Evolutionary conservation across 75 land plant species (phyloP).

Genomic region (Pinus tabuliformis): DNA sequence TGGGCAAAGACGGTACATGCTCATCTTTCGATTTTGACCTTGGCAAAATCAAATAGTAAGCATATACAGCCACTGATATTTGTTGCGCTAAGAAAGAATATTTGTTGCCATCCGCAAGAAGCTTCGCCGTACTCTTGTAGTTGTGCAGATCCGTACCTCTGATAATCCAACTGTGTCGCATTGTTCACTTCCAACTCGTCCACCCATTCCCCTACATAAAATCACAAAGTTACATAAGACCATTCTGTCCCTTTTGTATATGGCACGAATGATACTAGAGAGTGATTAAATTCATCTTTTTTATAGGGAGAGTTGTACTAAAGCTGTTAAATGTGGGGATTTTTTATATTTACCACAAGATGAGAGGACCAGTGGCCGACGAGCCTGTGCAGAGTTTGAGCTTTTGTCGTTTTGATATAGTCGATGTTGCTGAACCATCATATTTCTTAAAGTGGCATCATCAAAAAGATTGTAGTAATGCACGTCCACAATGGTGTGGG

Average conservation of each 20-base stretch:
- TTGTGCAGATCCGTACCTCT: constrained; percentile 56
- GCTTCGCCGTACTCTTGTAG: constrained; percentile 58
- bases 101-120: no score
- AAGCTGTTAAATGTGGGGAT: no score
- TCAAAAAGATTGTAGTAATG: constrained; percentile 75
- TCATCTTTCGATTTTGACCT: no score
- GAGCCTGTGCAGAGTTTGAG: constrained; percentile 16
- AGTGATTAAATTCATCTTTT: neutral
- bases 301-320: no score
- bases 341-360: constrained; percentile 51
- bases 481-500: constrained; percentile 47
- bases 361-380: constrained; percentile 40
- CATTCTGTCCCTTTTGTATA: no score
- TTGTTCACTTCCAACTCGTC: constrained; percentile 47
- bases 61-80: no score
- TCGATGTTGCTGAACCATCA: constrained; percentile 71
- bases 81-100: no score
- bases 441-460: constrained; percentile 15
- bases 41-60: no score
- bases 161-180: constrained; percentile 41
- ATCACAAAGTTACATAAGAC: no score
- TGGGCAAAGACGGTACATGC: no score
- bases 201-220: constrained; percentile 63
- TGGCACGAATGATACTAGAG: no score
- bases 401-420: constrained; percentile 30